phyloP scores from a whole-genome alignment of 495 filamentous ascomycete species.

The Oidiodendron maius region DNA sequence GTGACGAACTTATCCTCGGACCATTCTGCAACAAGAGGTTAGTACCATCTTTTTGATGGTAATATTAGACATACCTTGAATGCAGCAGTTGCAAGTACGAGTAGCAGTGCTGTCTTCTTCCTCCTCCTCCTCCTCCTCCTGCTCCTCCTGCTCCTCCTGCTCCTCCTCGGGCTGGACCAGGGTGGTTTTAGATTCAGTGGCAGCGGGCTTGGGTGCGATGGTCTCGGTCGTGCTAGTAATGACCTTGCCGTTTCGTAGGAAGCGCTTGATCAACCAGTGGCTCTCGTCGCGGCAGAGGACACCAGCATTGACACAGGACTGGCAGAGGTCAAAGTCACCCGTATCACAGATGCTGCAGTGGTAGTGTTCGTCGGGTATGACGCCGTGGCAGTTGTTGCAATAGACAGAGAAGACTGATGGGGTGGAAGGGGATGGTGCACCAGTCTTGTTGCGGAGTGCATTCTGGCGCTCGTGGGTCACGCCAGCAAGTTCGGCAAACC shows the following conservation, averaged over 20 bases:
- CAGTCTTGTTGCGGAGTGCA: background rate
- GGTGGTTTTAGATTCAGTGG: conserved; percentile 14
- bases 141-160: no score
- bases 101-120: conserved; percentile 34
- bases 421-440: background rate
- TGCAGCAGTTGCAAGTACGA: conserved; percentile 91
- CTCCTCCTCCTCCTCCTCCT: no score
- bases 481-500: conserved; percentile 32
- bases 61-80: conserved; percentile 50
- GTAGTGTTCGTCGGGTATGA: conserved; percentile 77
- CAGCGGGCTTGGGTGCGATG: conserved; percentile 52
- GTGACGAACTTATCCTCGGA: conserved; percentile 75
- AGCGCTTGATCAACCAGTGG: conserved; percentile 94
- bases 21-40: conserved; percentile 45
- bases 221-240: conserved; percentile 80
- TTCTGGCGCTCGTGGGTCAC: conserved; percentile 17
- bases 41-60: background rate
- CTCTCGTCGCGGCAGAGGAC: conserved; percentile 66
- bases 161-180: conserved; percentile 18
- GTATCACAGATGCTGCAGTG: conserved; percentile 91
- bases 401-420: conserved; percentile 57
- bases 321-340: conserved; percentile 93
- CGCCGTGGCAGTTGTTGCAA: conserved; percentile 82
- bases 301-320: conserved; percentile 66
- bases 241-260: conserved; percentile 69